A percentile compares a stretch with the other conserved stretches of the same genome.
These are phyloP conservation scores for Pelargonium hybrid DNA, from an alignment of 441 rosid genomes.

Conservation along the genomic window DNA sequence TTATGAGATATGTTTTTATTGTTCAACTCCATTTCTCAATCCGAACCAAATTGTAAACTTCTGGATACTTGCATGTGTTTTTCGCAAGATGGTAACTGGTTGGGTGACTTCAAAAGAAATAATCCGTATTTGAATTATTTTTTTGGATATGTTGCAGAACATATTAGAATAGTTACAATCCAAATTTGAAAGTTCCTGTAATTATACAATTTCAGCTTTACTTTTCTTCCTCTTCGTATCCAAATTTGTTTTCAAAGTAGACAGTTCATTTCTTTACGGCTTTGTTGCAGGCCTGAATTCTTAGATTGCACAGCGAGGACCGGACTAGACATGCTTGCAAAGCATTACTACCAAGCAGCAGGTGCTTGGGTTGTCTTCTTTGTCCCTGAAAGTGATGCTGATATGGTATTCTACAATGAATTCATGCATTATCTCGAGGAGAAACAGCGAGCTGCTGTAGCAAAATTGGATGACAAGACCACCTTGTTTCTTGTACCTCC, in stretches of 20 bases:
- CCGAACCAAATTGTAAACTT: neutral
- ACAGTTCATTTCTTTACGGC: neutral
- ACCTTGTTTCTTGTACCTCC: constrained; percentile 96
- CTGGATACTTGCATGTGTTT: neutral
- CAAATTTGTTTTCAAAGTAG: neutral
- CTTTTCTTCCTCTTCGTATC: neutral
- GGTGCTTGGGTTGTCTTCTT: constrained; percentile 90
- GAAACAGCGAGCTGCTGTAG: constrained; percentile 96
- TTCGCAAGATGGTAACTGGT: neutral
- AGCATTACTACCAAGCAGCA: constrained; percentile 90
- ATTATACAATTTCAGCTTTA: neutral
- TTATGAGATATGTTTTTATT: neutral
- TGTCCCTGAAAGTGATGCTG: constrained; percentile 82
- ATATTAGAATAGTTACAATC: neutral
- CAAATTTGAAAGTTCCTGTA: neutral
- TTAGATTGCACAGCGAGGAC: constrained; percentile 96
- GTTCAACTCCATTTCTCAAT: neutral
- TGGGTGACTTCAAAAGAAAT: neutral
- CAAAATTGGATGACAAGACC: constrained; percentile 79
- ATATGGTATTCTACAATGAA: constrained; percentile 72
- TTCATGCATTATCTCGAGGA: constrained; percentile 90
- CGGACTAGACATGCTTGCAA: constrained; percentile 86
- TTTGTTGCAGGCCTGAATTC: constrained; percentile 65
- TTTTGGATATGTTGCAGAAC: neutral
- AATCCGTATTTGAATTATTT: neutral